Evolutionary conservation across 1,139 yeast species (phyloP).

Genomic region (Debaryomycetaceae sp.): DNA sequence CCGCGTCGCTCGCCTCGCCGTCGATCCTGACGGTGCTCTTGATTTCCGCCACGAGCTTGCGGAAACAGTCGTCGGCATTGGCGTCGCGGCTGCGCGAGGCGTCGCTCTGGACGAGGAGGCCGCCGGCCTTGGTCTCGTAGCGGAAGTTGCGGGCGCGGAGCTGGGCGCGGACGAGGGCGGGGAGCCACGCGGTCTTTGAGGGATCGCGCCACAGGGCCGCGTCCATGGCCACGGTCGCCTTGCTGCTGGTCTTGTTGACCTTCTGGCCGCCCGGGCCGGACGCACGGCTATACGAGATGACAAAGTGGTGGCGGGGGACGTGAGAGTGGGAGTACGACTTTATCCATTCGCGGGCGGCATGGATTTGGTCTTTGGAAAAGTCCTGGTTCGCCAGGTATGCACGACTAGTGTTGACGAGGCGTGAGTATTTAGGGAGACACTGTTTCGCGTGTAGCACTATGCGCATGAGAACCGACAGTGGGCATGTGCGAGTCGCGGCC

Average conservation of each 20-base stretch:
- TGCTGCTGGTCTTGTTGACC: constrained; percentile 75
- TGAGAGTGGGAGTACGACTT: constrained; percentile 14
- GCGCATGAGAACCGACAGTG: too few relatives aligned
- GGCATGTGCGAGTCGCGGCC: too few relatives aligned
- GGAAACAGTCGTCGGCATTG: constrained; percentile 50
- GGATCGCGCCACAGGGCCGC: constrained; percentile 38
- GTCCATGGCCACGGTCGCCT: constrained; percentile 55
- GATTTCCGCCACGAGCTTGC: constrained; percentile 46
- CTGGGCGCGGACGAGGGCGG: constrained; percentile 38
- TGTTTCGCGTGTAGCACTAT: too few relatives aligned
- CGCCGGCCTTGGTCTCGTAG: constrained; percentile 47
- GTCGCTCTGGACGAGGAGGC: constrained; percentile 57
- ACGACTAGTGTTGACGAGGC: too few relatives aligned
- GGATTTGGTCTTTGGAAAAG: constrained; percentile 12
- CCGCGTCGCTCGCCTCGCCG: constrained; percentile 38
- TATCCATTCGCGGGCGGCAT: constrained; percentile 37
- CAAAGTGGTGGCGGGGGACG: constrained; percentile 43
- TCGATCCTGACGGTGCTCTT: constrained; percentile 37
- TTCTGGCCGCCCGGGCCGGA: constrained; percentile 97
- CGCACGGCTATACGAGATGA: constrained; percentile 52
- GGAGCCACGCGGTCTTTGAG: constrained; percentile 47
- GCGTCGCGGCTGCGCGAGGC: constrained; percentile 44
- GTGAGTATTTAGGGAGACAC: too few relatives aligned
- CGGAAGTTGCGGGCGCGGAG: constrained; percentile 30
- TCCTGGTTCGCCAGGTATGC: too few relatives aligned